Conservation (phyloP, 495 filamentous ascomycete genomes). For the Penicillium egyptiacum region DNA sequence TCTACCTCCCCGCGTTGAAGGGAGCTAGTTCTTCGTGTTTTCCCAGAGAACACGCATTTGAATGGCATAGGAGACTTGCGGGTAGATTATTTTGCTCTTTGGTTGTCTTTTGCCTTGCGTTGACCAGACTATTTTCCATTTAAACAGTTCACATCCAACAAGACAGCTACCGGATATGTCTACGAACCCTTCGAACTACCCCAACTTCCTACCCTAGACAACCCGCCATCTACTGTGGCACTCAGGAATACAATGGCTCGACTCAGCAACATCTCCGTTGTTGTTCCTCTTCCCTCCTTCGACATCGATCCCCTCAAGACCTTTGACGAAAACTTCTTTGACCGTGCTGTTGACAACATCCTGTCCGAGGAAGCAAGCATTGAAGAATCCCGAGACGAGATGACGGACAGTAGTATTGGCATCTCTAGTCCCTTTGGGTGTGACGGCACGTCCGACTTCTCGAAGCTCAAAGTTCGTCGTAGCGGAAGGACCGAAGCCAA, state of each 20-base stretch:
- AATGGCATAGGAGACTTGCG: neutral
- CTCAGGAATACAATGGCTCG: slow-evolving; percentile 4
- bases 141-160: neutral
- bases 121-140: neutral
- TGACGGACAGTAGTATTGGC: neutral
- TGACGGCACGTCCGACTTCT: neutral
- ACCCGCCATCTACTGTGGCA: neutral
- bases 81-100: neutral
- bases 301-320: slow-evolving; percentile 22
- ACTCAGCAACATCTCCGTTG: slow-evolving; percentile 17
- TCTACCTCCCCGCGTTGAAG: neutral
- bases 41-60: neutral
- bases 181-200: slow-evolving; percentile 1
- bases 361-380: slow-evolving; percentile 28
- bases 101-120: neutral
- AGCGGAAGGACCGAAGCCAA: neutral
- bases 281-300: slow-evolving; percentile 24
- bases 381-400: slow-evolving; percentile 19
- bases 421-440: neutral
- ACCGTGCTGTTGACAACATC: slow-evolving; percentile 25
- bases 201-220: slow-evolving; percentile 3
- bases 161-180: neutral
- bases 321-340: slow-evolving; percentile 19
- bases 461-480: neutral
- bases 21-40: neutral